Conservation (phyloP, 345 rosid genomes). For the Pugionium cornutum region DNA sequence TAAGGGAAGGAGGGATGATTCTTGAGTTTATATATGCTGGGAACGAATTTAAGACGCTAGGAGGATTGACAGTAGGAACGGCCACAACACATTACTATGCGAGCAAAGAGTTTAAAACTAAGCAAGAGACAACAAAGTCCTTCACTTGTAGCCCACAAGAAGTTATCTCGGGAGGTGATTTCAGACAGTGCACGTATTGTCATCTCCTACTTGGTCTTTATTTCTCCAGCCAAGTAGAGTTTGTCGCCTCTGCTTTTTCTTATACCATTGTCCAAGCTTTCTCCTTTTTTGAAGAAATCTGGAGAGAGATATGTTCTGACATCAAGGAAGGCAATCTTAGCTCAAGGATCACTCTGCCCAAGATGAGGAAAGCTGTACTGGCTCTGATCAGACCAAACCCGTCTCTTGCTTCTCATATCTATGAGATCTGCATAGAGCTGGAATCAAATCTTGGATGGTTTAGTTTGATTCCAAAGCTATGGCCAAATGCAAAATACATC, state of each 20-base stretch:
- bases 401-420: conserved; percentile 51
- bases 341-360: conserved; percentile 53
- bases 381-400: conserved; percentile 60
- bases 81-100: conserved; percentile 87
- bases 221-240: conserved; percentile 60
- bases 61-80: conserved; percentile 75
- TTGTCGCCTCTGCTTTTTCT: conserved; percentile 81
- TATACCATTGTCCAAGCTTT: conserved; percentile 86
- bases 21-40: conserved; percentile 91
- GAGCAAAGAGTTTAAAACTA: conserved; percentile 85
- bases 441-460: conserved; percentile 52
- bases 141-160: conserved; percentile 87
- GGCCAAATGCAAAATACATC: conserved; percentile 89
- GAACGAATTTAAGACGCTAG: conserved; percentile 69
- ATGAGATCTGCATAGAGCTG: conserved; percentile 50
- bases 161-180: conserved; percentile 77
- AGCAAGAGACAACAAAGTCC: conserved; percentile 67
- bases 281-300: conserved; percentile 61
- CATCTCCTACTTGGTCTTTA: conserved; percentile 87
- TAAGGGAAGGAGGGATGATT: conserved; percentile 76
- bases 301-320: conserved; percentile 75
- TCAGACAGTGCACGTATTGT: conserved; percentile 78
- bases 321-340: conserved; percentile 58
- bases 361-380: conserved; percentile 63
- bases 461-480: conserved; percentile 59